Percentiles rank a stretch among this genome's conserved stretches.
These are phyloP conservation scores for Urtica urens DNA, from an alignment of 306 rosid genomes.

Conservation along the genomic window DNA sequence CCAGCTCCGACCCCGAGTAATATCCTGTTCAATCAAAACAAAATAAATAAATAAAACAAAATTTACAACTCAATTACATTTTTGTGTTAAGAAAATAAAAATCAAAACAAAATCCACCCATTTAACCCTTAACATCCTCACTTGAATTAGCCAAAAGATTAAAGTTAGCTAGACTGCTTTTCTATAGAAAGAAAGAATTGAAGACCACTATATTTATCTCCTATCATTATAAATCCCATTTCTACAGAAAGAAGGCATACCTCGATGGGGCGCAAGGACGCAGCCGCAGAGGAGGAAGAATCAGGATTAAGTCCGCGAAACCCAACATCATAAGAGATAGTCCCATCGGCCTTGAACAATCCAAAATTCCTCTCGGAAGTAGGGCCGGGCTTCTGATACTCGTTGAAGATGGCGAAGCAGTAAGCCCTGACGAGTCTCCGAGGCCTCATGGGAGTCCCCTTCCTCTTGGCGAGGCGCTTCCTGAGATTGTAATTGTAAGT, in stretches of 20 bases:
- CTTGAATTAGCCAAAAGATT: no score
- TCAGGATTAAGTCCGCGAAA: conserved; percentile 67
- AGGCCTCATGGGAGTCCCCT: conserved; percentile 93
- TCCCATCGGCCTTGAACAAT: conserved; percentile 88
- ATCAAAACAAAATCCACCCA: no score
- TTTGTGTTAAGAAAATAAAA: no score
- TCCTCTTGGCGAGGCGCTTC: conserved; percentile 82
- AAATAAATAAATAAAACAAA: no score
- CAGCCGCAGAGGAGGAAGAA: conserved; percentile 55
- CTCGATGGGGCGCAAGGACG: conserved; percentile 27
- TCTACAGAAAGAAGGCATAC: no score
- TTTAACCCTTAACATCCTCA: no score
- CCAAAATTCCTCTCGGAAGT: conserved; percentile 85
- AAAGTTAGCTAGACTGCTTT: no score
- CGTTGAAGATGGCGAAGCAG: conserved; percentile 76
- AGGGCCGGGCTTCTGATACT: conserved; percentile 51
- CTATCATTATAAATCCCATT: no score
- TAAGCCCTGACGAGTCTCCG: conserved; percentile 67
- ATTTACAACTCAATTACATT: no score
- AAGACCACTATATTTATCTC: no score
- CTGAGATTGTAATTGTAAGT: conserved; percentile 80
- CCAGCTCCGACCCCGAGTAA: conserved; percentile 29
- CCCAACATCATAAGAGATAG: conserved; percentile 69
- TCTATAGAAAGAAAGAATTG: no score
- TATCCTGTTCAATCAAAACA: conserved; percentile 34